phyloP scores from a whole-genome alignment of 148 eudicot species.

The Chenopodium formosanum region DNA sequence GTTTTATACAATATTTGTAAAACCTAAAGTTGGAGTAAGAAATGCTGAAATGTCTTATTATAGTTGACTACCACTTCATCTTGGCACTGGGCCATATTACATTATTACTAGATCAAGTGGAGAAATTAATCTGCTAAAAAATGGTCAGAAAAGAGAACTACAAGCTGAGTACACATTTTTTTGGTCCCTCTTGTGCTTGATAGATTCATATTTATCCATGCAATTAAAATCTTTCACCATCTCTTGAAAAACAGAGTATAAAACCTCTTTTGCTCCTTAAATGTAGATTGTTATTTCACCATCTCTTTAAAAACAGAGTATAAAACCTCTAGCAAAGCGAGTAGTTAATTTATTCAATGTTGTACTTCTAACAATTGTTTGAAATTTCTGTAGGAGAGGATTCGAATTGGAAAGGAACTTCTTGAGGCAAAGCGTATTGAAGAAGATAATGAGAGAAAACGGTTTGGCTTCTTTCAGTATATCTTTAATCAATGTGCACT shows the following conservation, averaged over 20 bases:
- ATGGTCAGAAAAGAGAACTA: background rate
- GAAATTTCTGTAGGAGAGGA: constrained; percentile 67
- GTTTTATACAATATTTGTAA: background rate
- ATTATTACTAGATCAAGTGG: background rate
- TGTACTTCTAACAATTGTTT: background rate
- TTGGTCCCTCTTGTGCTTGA: background rate
- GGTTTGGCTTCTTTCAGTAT: constrained; percentile 44
- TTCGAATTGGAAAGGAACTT: constrained; percentile 91
- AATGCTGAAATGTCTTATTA: background rate
- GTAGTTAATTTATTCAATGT: background rate
- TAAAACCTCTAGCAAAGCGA: background rate
- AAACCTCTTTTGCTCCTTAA: background rate
- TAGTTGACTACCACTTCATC: background rate
- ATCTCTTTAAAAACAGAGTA: background rate
- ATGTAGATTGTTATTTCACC: background rate
- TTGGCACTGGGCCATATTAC: background rate
- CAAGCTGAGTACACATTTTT: background rate
- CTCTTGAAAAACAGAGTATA: background rate
- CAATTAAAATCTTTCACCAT: background rate
- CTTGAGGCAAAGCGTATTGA: constrained; percentile 98
- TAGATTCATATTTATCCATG: background rate
- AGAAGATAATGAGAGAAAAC: constrained; percentile 98
- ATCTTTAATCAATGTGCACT: constrained; percentile 6
- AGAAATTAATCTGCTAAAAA: background rate
- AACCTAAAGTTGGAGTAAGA: background rate